A percentile compares a stretch with the other conserved stretches of the same genome.
These are phyloP conservation scores for Balamuthia mandrillaris DNA, from an alignment of 208 protist species.

Conservation along the genomic window DNA sequence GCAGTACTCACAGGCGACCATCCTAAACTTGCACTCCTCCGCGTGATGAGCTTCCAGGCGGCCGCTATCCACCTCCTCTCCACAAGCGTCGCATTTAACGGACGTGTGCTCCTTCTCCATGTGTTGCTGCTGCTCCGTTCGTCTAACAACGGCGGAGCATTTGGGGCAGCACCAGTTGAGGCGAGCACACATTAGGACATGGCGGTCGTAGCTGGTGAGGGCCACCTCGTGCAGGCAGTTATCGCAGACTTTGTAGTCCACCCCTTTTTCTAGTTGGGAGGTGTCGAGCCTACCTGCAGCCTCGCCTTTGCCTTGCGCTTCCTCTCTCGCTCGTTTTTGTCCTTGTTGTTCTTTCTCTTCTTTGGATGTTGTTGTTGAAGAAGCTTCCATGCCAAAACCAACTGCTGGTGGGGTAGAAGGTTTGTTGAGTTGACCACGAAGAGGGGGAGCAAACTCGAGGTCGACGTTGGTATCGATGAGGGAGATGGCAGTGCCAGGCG, in stretches of 20 bases:
- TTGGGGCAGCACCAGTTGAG: conserved; percentile 34
- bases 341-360: conserved; percentile 19
- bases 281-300: not conserved
- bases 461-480: conserved; percentile 38
- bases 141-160: not conserved
- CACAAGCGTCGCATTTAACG: not conserved
- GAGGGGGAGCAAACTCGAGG: conserved; percentile 21
- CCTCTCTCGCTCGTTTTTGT: too few relatives aligned
- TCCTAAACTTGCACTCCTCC: not conserved
- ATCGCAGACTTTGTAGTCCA: conserved; percentile 26
- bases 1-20: conserved; percentile 22
- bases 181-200: not conserved
- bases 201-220: not conserved
- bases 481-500: conserved; percentile 6
- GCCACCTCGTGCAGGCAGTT: not conserved
- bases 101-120: not conserved
- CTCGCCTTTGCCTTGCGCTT: not conserved
- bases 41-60: conserved; percentile 9
- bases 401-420: too few relatives aligned
- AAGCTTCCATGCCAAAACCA: too few relatives aligned
- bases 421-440: not conserved
- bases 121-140: not conserved
- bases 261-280: not conserved
- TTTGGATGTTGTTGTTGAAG: not conserved
- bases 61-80: not conserved